phyloP scores from a whole-genome alignment of 495 filamentous ascomycete species.

The Echria macrotheca region DNA sequence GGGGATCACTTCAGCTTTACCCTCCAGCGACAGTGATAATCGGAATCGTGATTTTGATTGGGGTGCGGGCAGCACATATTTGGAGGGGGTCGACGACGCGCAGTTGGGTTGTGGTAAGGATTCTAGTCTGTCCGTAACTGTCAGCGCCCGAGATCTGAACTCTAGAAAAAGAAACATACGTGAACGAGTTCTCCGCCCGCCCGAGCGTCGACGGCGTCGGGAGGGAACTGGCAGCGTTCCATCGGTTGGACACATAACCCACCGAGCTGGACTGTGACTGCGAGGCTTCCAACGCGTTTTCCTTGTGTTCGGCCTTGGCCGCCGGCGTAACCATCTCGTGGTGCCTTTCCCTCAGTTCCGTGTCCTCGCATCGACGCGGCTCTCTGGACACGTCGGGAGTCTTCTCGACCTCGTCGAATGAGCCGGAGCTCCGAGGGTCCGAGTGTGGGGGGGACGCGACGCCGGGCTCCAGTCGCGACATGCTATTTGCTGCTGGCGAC shows the following conservation, averaged over 20 bases:
- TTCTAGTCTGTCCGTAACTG: slow-evolving; percentile 25
- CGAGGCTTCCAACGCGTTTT: slow-evolving; percentile 12
- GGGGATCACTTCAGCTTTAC: slow-evolving; percentile 72
- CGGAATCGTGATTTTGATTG: slow-evolving; percentile 43
- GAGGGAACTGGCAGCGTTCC: slow-evolving; percentile 33
- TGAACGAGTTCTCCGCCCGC: slow-evolving; percentile 34
- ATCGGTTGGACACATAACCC: slow-evolving; percentile 36
- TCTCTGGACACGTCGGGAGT: neutral
- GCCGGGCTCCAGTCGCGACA: slow-evolving; percentile 9
- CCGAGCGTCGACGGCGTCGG: slow-evolving; percentile 28
- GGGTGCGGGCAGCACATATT: slow-evolving; percentile 22
- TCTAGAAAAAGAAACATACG: slow-evolving; percentile 14
- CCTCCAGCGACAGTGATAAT: slow-evolving; percentile 72
- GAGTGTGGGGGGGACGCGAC: slow-evolving; percentile 14
- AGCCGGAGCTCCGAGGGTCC: slow-evolving; percentile 11
- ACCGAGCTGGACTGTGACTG: slow-evolving; percentile 30
- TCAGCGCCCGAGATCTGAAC: neutral
- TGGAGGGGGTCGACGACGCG: slow-evolving; percentile 21
- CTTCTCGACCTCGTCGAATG: slow-evolving; percentile 12
- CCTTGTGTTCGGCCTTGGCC: slow-evolving; percentile 4
- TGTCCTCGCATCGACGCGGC: slow-evolving; percentile 1
- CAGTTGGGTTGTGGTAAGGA: slow-evolving; percentile 33
- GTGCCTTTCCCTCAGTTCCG: neutral
- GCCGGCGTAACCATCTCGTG: slow-evolving; percentile 11
- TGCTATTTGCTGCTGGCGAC: slow-evolving; percentile 20